Percentiles rank a stretch among this genome's conserved stretches.
Evolutionary conservation across 2,329 filamentous ascomycete genomes (phyloP).

Genomic region (Botrytis fragariae): DNA sequence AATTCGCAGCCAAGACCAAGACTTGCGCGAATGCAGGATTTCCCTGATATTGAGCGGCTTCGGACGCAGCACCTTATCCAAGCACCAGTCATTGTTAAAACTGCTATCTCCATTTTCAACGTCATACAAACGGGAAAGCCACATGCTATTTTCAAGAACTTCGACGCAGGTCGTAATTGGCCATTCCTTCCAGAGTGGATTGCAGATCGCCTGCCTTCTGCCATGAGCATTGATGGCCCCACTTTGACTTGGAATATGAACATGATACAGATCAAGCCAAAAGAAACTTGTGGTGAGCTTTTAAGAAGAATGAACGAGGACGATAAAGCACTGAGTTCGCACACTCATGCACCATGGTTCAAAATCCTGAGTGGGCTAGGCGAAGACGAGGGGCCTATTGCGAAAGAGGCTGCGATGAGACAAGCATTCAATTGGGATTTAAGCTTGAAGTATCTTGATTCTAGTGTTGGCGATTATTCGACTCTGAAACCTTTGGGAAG

Average conservation of each 20-base stretch:
- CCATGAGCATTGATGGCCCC: conserved; percentile 1
- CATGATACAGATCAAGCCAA: not conserved
- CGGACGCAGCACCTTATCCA: not conserved
- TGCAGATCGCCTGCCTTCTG: not conserved
- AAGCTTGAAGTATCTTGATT: not conserved
- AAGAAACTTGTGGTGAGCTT: conserved; percentile 1
- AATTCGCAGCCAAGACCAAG: not conserved
- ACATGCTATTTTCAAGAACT: not conserved
- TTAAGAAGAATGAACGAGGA: not conserved
- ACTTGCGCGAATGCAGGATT: not conserved
- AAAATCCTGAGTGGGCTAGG: not conserved
- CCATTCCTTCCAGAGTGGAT: conserved; percentile 3
- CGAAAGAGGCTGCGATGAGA: not conserved
- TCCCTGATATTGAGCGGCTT: not conserved
- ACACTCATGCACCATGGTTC: conserved; percentile 4
- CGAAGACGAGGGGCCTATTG: not conserved
- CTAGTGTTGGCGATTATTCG: not conserved
- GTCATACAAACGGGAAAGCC: not conserved
- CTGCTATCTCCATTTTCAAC: not conserved
- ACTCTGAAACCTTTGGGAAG: not conserved
- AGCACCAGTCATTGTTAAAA: not conserved
- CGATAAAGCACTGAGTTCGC: not conserved
- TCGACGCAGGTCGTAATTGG: conserved; percentile 4
- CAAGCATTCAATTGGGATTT: not conserved
- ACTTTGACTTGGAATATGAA: conserved; percentile 7